These are phyloP conservation scores for Somion occarium DNA, from an alignment of 1,284 basidiomycete genomes.

Conservation along the genomic window DNA sequence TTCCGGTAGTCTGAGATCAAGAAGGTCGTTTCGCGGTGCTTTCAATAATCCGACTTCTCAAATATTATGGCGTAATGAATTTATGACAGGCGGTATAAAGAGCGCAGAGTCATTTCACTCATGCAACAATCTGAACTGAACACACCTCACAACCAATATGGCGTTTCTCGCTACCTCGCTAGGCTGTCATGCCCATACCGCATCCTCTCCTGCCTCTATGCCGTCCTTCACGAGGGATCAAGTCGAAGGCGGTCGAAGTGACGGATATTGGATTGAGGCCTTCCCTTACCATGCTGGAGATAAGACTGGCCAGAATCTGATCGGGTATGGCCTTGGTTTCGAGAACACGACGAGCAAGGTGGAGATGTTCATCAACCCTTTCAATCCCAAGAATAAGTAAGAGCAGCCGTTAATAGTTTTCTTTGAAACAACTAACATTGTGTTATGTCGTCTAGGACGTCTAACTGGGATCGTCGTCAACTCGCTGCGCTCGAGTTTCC, in stretches of 20 bases:
- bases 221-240: conserved; percentile 9
- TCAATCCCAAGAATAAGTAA: background rate
- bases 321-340: conserved; percentile 26
- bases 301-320: conserved; percentile 18
- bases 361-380: conserved; percentile 23
- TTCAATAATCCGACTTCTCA: no score
- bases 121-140: no score
- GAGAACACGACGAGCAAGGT: conserved; percentile 15
- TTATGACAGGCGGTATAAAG: no score
- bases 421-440: no score
- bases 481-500: conserved; percentile 24
- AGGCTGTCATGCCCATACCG: background rate
- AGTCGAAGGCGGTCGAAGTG: conserved; percentile 10
- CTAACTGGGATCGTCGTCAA: conserved; percentile 14
- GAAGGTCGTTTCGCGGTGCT: no score
- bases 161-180: no score
- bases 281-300: conserved; percentile 20
- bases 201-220: conserved; percentile 3
- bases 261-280: conserved; percentile 28
- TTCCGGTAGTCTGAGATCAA: no score
- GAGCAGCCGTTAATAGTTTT: background rate
- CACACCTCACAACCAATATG: no score
- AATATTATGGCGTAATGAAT: no score
- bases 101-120: no score
- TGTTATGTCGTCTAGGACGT: no score